Evolutionary conservation across 805 yeast species (phyloP).

Genomic region (Candida ortonii): DNA sequence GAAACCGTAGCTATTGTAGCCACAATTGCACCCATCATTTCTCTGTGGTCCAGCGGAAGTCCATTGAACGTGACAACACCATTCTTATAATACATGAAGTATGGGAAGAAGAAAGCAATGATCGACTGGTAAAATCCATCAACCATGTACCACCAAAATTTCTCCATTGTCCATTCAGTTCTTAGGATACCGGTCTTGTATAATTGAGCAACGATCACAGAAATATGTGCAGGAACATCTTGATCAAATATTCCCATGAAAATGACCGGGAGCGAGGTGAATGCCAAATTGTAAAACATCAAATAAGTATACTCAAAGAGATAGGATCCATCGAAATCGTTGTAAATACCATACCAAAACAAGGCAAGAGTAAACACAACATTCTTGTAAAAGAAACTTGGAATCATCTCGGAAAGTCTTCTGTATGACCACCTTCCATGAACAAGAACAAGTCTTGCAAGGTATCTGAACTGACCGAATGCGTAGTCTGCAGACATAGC

Average conservation of each 20-base stretch:
- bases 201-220: constrained; percentile 70
- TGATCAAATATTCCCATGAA: constrained; percentile 78
- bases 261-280: constrained; percentile 77
- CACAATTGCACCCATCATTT: constrained; percentile 65
- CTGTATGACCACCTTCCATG: constrained; percentile 90
- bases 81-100: constrained; percentile 44
- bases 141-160: constrained; percentile 69
- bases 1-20: constrained; percentile 64
- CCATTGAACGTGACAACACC: constrained; percentile 44
- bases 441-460: constrained; percentile 62
- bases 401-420: constrained; percentile 79
- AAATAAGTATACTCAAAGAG: constrained; percentile 74
- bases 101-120: constrained; percentile 73
- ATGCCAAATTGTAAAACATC: constrained; percentile 80
- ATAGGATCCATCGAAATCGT: constrained; percentile 76
- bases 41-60: constrained; percentile 65
- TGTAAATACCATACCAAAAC: constrained; percentile 78
- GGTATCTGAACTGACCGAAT: constrained; percentile 74
- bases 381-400: constrained; percentile 76
- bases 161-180: constrained; percentile 64
- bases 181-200: constrained; percentile 72
- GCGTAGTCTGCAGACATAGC: constrained; percentile 89
- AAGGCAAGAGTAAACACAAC: constrained; percentile 70
- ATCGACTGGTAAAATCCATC: constrained; percentile 78
- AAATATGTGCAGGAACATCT: constrained; percentile 69